Evolutionary conservation across 179 eudicot genomes (phyloP), one percentile per base, ranked within the genome.

Genomic region (Nepenthes alata): DNA sequence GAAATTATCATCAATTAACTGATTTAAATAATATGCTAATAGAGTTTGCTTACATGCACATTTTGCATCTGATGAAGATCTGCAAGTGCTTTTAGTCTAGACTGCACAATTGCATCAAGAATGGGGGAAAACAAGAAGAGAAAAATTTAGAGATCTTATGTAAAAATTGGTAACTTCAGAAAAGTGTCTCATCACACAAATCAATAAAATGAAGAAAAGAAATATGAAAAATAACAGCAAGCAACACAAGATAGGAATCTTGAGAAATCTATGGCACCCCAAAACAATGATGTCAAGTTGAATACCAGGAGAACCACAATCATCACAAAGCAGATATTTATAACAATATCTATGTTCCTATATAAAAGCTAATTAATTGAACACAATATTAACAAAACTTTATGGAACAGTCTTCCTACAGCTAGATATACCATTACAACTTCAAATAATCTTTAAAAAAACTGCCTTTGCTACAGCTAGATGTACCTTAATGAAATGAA

Each of bases 61-160:
- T 66, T 74, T 83, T 88, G 91, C 96, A 85, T 88, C 75, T 79
- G 91, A 47, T 83, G 87, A 59, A 88, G 82, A 70, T 88, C 91
- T 41, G 71, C 81, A 68, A 85, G 78, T 38, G 96, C 96, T 63
- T 84, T 86, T 77, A 83, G 84, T 76, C 96, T 85, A 54, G 96
- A 88, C 96, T 88, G 93, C 73, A 83, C 11, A 67, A 63, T 39
- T 44, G 44, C 67, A 66, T 47, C 37, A 58, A 55, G 57, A 56
- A 25, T 25, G 25, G 25, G 61, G 38, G 4, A 59, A 34, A 63
- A 35, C 63, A 65, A 76, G 49, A 44, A 44, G 59, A 10, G 36
- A n/a, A 57, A 8, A 63, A 37, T 3, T 55, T 11, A 50, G 53
- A 10, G 15, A 11, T 11, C 12, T 13, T 11, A 8, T 4, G 13